Percentiles rank a stretch among this genome's conserved stretches.
Conservation (phyloP, 768 basidiomycete species). For the Tricholoma furcatifolium region DNA sequence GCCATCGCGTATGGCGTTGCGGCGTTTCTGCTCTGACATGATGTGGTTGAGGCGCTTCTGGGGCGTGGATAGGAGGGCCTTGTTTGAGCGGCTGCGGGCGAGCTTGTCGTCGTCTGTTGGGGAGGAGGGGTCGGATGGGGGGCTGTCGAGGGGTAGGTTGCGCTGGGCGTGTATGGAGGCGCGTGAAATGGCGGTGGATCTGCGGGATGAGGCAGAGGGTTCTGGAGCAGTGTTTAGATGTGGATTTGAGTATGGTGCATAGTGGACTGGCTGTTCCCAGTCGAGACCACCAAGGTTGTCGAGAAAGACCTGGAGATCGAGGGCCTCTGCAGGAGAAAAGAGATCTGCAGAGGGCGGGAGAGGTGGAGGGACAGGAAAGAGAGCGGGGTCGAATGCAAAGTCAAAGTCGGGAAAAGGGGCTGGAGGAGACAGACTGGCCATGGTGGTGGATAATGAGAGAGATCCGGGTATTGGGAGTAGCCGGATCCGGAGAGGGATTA, state of each 20-base stretch:
- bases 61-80: constrained; percentile 75
- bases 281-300: constrained; percentile 67
- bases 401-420: constrained; percentile 68
- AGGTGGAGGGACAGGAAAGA: constrained; percentile 64
- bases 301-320: constrained; percentile 77
- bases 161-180: constrained; percentile 22
- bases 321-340: constrained; percentile 76
- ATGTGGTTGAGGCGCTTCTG: constrained; percentile 93
- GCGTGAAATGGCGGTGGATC: constrained; percentile 26
- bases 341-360: constrained; percentile 74
- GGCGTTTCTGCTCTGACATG: constrained; percentile 91
- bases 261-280: constrained; percentile 54
- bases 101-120: constrained; percentile 11
- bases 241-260: constrained; percentile 49
- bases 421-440: constrained; percentile 39
- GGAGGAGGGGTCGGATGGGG: constrained; percentile 29
- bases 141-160: constrained; percentile 21
- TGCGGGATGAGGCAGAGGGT: constrained; percentile 35
- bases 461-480: constrained; percentile 5
- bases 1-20: constrained; percentile 88
- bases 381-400: constrained; percentile 65
- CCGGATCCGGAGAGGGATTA: constrained; percentile 4
- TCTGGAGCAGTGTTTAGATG: constrained; percentile 44
- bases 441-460: constrained; percentile 14
- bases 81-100: constrained; percentile 25